Base-by-base conservation (phyloP, 2,329 filamentous ascomycete species). In the Tothia fuscella region DNA sequence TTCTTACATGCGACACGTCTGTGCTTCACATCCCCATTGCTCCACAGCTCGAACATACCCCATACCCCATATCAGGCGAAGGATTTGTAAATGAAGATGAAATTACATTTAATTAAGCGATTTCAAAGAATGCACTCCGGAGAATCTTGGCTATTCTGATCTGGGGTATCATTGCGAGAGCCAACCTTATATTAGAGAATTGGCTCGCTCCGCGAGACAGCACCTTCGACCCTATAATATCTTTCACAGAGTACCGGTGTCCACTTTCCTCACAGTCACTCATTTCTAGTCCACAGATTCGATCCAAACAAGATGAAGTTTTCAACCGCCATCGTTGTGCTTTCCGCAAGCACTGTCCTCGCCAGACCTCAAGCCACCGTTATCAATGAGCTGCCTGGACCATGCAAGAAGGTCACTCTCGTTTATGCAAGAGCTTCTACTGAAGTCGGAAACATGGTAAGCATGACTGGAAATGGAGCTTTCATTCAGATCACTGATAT, bases 381-480 rank as follows among this genome's bases (percentile, higher is more conserved):
- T 21, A 51, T 52, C 14, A 61, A 65, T 35, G 63, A 66, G 12
- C 55, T 65, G 33, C 45, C 52, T 1, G 58, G 60, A 2, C 48
- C 50, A 5, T 65, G 63, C 45, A 54, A 57, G 14, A 49, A 53
- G 17, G 53, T 61, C 3, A 61, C 60, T 22, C 59, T 65, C 28
- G 57, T 65, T 38, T 64, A 56, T 34, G 62, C 63, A 2, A 59
- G 63, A 19, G 63, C 60, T 1, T 63, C 58, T 3, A 59, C 56
- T 6, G 62, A 66, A 41, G 43, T 51, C 1, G 63, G 62, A 35
- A 65, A 65, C 42, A 51, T 64, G 44, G 60, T 63, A 37, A 43
- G 48, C 20, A 20, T 10, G 7, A 9, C 9, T 22, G 6, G 10
- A 13, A 31, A 40, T n/a, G n/a, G 6, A n/a, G 26, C 17, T 3